Base-by-base conservation (phyloP, 805 yeast species). In the Yarrowia hollandica region DNA sequence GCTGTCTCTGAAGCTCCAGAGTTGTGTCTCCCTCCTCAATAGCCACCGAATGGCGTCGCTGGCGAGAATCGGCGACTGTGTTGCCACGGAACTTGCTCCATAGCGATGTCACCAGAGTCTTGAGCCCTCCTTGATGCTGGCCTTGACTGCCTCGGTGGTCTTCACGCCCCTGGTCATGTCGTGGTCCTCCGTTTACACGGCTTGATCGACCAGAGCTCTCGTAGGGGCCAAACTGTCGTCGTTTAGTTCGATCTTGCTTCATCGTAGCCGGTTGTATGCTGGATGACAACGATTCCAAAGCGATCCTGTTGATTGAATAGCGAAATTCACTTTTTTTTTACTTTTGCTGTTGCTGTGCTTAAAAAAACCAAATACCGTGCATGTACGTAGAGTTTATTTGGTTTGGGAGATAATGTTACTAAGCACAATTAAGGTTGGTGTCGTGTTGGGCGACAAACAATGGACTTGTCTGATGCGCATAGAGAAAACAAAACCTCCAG, bases 211-310 rank as follows among this genome's bases (percentile, higher is more conserved):
- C 22, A n/a, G 21, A 12, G 28, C 10, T 9, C 30, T 30, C 52
- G 52, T 44, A 44, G 11, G 52, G 52, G n/a, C 22, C 52, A n/a
- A 9, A 46, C 26, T 31, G 55, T 6, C 30, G 28, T 21, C 55
- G 37, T 19, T 46, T 46, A 7, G 38, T 31, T 46, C 55, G 55
- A 31, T 46, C 55, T 28, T 31, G 38, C 12, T 46, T 46, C 55
- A 46, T 46, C 28, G 38, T 30, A 2, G 23, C 26, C 42, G 19
- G 26, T 2, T n/a, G 25, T 7, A 15, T 39, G 46, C 30, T 22
- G 30, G 14, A 23, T 39, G 42, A 12, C 44, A 15, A 41, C 30
- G 19, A 16, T 41, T 15, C 19, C 31, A 18, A 11, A 11, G 22
- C 35, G 48, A 41, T 41, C 22, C 30, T 10, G 48, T 23, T 9